Evolutionary conservation across 345 rosid species (phyloP).

Genomic region (Ricinus communis): DNA sequence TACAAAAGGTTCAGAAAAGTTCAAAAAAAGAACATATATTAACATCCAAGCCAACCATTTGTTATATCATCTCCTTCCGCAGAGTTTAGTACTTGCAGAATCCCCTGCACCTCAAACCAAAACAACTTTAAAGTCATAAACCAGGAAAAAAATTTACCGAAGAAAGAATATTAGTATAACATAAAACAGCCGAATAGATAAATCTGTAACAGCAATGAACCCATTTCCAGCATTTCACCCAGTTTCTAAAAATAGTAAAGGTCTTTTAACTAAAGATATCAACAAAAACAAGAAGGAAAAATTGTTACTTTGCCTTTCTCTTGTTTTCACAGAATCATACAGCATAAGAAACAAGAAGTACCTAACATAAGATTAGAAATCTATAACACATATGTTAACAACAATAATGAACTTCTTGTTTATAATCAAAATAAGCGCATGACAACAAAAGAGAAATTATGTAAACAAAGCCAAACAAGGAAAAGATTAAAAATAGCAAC

Average conservation of each 20-base stretch:
- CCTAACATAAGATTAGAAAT: neutral
- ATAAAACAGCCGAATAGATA: neutral
- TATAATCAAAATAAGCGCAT: slow-evolving; percentile 2
- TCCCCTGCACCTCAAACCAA: slow-evolving; percentile 2
- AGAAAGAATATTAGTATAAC: no score
- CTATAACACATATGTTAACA: neutral
- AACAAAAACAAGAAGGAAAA: no score
- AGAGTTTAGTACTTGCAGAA: neutral
- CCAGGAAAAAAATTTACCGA: no score
- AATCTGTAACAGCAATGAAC: neutral
- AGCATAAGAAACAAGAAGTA: neutral
- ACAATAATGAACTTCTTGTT: slow-evolving; percentile 8
- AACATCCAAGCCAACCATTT: neutral
- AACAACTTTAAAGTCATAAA: no score
- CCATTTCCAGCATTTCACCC: neutral
- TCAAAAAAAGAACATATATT: neutral
- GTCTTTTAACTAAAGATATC: neutral
- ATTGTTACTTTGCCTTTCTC: slow-evolving; percentile 10
- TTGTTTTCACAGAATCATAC: slow-evolving; percentile 1
- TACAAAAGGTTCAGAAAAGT: neutral
- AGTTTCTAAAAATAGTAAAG: neutral
- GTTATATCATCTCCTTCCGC: neutral
- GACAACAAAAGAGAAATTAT: neutral
- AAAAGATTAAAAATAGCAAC: slow-evolving; percentile 8
- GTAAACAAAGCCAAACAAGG: slow-evolving; percentile 6